Evolutionary conservation across 345 rosid genomes (phyloP), one percentile per base, ranked within the genome.

Genomic region (Acer yangbiense): DNA sequence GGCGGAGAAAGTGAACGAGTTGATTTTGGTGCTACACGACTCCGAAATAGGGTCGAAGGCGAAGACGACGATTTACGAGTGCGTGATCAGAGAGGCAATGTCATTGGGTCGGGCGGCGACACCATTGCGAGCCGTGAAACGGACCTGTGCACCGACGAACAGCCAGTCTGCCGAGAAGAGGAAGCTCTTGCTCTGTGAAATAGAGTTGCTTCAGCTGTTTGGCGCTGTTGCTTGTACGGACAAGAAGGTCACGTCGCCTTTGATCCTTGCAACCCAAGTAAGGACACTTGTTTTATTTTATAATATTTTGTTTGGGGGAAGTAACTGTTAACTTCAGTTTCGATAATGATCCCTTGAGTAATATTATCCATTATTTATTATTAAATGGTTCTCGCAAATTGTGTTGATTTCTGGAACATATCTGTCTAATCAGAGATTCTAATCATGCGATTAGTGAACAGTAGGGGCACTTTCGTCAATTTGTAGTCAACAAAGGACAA

Each of bases 171-270:
- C 68, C 7, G 74, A 69, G 81, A 91, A 85, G 76, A 79, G 95
- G 68, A 88, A 85, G 80, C 86, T 92, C 55, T 75, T 88, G 83
- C 93, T 94, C 69, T 66, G 84, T 65, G 91, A 82, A 87, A 90
- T 92, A 68, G 93, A 84, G 86, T 75, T 94, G 83, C 93, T 92
- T 69, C 97, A 91, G 83, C 87, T 91, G 65, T 92, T 89, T 54
- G 94, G 87, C 25, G 89, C 89, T 27, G 89, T 80, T 7, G 76
- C 86, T 73, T 32, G 68, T 21, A 65, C 79, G 69, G 91, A 84
- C 71, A 84, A 78, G 81, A 89, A 86, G 87, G 75, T 72, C 79
- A 71, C 79, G 17, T 74, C 94, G n/a, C 84, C 89, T 9, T 82
- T 94, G 60, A 86, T 91, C 68, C 78, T 84, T 17, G 89, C 92